Conservation (phyloP, 2,329 filamentous ascomycete genomes). For the Lasiodiplodia citricola region DNA sequence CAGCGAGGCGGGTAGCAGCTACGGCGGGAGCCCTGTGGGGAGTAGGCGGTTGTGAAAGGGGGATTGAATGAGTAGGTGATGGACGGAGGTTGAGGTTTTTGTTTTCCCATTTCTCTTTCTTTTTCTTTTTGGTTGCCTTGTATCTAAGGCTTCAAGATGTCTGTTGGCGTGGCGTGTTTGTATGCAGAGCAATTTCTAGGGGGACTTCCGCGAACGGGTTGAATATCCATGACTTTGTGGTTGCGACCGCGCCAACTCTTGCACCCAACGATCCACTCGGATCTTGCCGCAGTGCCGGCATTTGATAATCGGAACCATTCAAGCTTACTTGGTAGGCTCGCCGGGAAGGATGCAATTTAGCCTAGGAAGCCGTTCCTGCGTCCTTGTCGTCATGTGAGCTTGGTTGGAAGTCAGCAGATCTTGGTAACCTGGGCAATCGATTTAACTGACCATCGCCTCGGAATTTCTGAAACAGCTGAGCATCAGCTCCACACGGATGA, state of each 20-base stretch:
- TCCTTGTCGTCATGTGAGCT: not conserved
- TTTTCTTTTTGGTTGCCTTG: not conserved
- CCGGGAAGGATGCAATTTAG: not conserved
- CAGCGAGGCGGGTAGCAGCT: not conserved
- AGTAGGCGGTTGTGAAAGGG: conserved; percentile 1
- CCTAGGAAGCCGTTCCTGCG: not conserved
- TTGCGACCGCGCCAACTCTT: no score
- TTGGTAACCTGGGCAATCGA: not conserved
- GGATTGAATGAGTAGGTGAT: not conserved
- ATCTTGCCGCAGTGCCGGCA: not conserved
- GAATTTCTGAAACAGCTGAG: not conserved
- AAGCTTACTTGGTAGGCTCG: not conserved
- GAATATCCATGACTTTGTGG: no score
- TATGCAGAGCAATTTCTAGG: no score
- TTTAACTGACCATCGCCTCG: not conserved
- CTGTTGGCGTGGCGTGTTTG: no score
- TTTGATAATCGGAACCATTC: not conserved
- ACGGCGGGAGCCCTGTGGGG: not conserved
- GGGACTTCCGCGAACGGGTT: no score
- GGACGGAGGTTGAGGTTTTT: no score
- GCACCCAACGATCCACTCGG: no score
- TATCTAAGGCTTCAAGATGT: no score
- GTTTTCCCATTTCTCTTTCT: not conserved
- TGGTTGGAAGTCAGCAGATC: not conserved
- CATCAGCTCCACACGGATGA: not conserved